Base-by-base conservation (phyloP, 805 yeast species). In the Zygosaccharomyces siamensis region DNA sequence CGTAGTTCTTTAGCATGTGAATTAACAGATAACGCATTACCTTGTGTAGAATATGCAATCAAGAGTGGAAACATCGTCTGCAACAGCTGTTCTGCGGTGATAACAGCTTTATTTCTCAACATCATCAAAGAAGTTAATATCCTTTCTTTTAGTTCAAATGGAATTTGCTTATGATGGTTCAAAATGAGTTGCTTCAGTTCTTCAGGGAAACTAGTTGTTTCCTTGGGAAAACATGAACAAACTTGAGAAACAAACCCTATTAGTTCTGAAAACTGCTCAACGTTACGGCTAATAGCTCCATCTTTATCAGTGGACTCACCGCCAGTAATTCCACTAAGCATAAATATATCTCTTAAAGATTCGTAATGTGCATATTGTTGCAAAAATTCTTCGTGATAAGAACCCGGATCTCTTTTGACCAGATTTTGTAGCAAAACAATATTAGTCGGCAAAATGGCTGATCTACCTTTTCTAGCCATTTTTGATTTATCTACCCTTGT, bases 281-380 rank as follows among this genome's bases (percentile, higher is more conserved):
- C 60, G 1, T 63, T 51, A 30, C 54, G 49, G 75, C 49, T 52
- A 7, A 53, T 35, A 3, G 57, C 37, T 3, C 50, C 40, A 50
- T 78, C 77, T 28, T 79, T 79, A 45, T 78, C 78, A 26, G 81
- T 78, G 20, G 45, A 45, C 16, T 51, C 49, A 23, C 59, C 58
- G 21, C 52, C 52, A 5, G 56, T 50, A 47, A 57, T 47, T 14
- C 66, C 67, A 66, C 86, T 86, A 52, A 83, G 71, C 66, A 89
- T 72, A 62, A 86, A 88, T 50, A 93, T 86, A 60, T 92, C 98
- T 67, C 96, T 75, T 50, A 89, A 71, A 2, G 98, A 86, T 64
- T 85, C 89, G 68, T 93, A 93, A 67, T 93, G 98, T 45, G 93
- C 80, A 64, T 84, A 89, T 65, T 93, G 99, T 60, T 89, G 93